Evolutionary conservation across 495 filamentous ascomycete species (phyloP).

Genomic region (Lepraria neglecta): DNA sequence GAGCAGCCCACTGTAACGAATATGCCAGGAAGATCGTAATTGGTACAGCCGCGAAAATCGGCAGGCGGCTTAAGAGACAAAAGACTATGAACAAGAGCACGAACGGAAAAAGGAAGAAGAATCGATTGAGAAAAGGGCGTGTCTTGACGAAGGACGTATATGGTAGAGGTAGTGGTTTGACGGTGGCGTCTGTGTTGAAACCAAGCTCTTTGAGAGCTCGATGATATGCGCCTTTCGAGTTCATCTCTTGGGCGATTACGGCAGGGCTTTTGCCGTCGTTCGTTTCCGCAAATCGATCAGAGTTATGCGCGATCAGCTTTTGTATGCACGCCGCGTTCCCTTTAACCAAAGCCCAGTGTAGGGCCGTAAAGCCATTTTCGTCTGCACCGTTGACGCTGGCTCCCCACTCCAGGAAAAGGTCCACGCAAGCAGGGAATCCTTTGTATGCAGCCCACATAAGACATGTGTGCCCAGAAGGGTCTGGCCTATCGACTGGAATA

Average conservation of each 20-base stretch:
- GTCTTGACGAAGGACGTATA: slow-evolving; percentile 57
- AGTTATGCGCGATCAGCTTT: slow-evolving; percentile 89
- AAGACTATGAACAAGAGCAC: slow-evolving; percentile 62
- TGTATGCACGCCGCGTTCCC: slow-evolving; percentile 78
- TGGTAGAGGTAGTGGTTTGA: slow-evolving; percentile 49
- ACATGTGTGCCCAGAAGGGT: slow-evolving; percentile 82
- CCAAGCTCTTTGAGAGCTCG: slow-evolving; percentile 78
- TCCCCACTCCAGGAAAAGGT: slow-evolving; percentile 90
- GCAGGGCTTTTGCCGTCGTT: slow-evolving; percentile 82
- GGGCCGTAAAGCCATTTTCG: slow-evolving; percentile 82
- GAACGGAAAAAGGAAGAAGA: slow-evolving; percentile 88
- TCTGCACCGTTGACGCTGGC: slow-evolving; percentile 86
- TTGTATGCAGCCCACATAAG: slow-evolving; percentile 99
- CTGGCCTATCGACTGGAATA: slow-evolving; percentile 83
- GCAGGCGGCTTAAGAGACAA: slow-evolving; percentile 65
- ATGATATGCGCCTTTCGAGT: slow-evolving; percentile 73
- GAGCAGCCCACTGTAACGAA: slow-evolving; percentile 69
- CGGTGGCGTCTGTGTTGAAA: slow-evolving; percentile 70
- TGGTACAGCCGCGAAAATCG: slow-evolving; percentile 69
- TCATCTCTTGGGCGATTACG: slow-evolving; percentile 81
- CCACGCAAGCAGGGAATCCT: slow-evolving; percentile 83
- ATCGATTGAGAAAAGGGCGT: slow-evolving; percentile 71
- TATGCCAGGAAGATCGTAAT: slow-evolving; percentile 58
- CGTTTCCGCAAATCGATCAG: slow-evolving; percentile 83
- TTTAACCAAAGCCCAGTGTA: slow-evolving; percentile 96